phyloP scores from a whole-genome alignment of 495 filamentous ascomycete genomes.

The Xylaria longipes region DNA sequence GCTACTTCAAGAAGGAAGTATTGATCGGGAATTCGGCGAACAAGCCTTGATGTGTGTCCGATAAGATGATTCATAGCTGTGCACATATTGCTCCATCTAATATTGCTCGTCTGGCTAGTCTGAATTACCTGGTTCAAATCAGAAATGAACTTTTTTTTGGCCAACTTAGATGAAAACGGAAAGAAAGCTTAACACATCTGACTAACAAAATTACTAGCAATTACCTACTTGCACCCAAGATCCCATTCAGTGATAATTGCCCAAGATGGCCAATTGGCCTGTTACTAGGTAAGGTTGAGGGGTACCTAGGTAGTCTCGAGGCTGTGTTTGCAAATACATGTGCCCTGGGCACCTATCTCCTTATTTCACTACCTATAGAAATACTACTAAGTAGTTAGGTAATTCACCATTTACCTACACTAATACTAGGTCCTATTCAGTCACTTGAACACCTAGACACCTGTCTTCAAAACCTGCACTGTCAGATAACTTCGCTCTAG shows the following conservation, averaged over 20 bases:
- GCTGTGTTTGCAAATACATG: background rate
- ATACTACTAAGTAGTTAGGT: too few relatives aligned
- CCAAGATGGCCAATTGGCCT: background rate
- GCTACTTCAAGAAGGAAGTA: slow-evolving; percentile 57
- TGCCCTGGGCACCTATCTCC: background rate
- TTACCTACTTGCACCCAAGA: background rate
- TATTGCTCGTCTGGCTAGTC: background rate
- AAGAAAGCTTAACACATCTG: background rate
- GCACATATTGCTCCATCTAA: background rate
- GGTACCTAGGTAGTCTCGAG: background rate
- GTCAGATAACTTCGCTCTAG: background rate
- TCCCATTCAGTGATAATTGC: background rate
- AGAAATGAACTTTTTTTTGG: background rate
- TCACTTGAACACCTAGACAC: background rate
- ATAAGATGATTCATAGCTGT: slow-evolving; percentile 26
- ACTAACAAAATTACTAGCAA: background rate
- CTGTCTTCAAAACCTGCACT: too few relatives aligned
- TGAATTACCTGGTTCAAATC: background rate
- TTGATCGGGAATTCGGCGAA: slow-evolving; percentile 55
- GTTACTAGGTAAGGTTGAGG: background rate
- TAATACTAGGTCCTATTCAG: background rate
- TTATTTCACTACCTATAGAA: background rate
- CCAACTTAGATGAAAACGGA: background rate
- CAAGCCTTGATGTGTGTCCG: slow-evolving; percentile 59
- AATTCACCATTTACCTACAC: background rate